Evolutionary conservation across 2,329 filamentous ascomycete species (phyloP).

Genomic region (Gliomastix tumulicola): DNA sequence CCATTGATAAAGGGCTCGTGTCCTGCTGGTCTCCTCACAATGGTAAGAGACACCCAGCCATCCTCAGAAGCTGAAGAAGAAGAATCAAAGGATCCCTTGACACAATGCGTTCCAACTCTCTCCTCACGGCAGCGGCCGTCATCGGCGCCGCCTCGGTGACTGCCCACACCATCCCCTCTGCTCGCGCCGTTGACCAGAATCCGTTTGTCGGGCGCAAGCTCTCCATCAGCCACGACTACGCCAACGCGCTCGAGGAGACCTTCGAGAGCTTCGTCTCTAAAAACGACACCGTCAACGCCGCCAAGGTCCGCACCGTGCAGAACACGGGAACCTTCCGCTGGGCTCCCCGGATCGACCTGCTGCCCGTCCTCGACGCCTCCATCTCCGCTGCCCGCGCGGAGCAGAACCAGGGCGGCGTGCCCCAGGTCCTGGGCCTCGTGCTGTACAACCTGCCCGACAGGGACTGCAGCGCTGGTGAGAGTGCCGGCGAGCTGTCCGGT

Average conservation of each 20-base stretch:
- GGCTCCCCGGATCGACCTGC: slow-evolving; percentile 24
- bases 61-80: too few relatives aligned
- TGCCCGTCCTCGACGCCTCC: slow-evolving; percentile 24
- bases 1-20: too few relatives aligned
- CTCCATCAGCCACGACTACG: slow-evolving; percentile 32
- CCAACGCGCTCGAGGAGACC: slow-evolving; percentile 26
- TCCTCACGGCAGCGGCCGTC: too few relatives aligned
- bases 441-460: slow-evolving; percentile 33
- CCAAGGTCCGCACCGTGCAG: slow-evolving; percentile 24
- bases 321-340: slow-evolving; percentile 28
- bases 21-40: too few relatives aligned
- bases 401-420: slow-evolving; percentile 19
- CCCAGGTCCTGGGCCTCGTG: slow-evolving; percentile 31
- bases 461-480: slow-evolving; percentile 32
- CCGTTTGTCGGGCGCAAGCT: slow-evolving; percentile 39
- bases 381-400: slow-evolving; percentile 23
- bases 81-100: too few relatives aligned
- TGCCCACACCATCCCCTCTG: too few relatives aligned
- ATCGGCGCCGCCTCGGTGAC: too few relatives aligned
- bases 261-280: slow-evolving; percentile 21
- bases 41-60: too few relatives aligned
- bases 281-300: slow-evolving; percentile 24
- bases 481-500: slow-evolving; percentile 25
- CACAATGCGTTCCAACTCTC: too few relatives aligned
- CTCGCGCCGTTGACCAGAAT: slow-evolving; percentile 11